These are phyloP conservation scores for Meyerozyma carpophila DNA, from an alignment of 1,139 yeast species.

Conservation along the genomic window DNA sequence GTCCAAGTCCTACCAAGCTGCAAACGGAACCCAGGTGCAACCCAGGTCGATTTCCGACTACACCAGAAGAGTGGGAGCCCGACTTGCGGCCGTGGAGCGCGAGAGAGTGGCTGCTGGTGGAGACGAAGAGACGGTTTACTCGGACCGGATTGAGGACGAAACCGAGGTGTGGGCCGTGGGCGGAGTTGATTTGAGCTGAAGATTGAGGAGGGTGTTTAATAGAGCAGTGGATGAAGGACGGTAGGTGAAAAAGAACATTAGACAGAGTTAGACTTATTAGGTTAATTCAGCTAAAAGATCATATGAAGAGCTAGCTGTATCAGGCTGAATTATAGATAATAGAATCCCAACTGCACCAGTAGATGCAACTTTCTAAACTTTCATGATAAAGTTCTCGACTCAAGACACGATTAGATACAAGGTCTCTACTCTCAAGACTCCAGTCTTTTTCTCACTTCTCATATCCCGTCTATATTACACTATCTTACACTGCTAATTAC, in stretches of 20 bases:
- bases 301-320: too few relatives aligned
- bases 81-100: slow-evolving; percentile 80
- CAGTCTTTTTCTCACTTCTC: too few relatives aligned
- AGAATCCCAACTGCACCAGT: too few relatives aligned
- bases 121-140: slow-evolving; percentile 77
- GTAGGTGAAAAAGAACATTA: too few relatives aligned
- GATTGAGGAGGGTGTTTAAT: too few relatives aligned
- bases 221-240: too few relatives aligned
- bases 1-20: slow-evolving; percentile 25
- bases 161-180: slow-evolving; percentile 86
- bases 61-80: slow-evolving; percentile 77
- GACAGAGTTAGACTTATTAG: neutral
- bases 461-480: neutral
- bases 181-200: slow-evolving; percentile 38
- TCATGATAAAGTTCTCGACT: too few relatives aligned
- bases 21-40: slow-evolving; percentile 47
- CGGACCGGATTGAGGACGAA: slow-evolving; percentile 85
- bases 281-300: too few relatives aligned
- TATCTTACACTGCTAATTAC: neutral
- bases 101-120: slow-evolving; percentile 90
- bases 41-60: slow-evolving; percentile 81
- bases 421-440: too few relatives aligned
- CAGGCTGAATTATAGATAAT: too few relatives aligned
- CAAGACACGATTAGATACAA: too few relatives aligned
- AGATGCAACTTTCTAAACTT: too few relatives aligned